A percentile compares a stretch with the other conserved stretches of the same genome.
phyloP scores from a whole-genome alignment of 1,139 yeast genomes.

The Starmera stellimalicola region DNA sequence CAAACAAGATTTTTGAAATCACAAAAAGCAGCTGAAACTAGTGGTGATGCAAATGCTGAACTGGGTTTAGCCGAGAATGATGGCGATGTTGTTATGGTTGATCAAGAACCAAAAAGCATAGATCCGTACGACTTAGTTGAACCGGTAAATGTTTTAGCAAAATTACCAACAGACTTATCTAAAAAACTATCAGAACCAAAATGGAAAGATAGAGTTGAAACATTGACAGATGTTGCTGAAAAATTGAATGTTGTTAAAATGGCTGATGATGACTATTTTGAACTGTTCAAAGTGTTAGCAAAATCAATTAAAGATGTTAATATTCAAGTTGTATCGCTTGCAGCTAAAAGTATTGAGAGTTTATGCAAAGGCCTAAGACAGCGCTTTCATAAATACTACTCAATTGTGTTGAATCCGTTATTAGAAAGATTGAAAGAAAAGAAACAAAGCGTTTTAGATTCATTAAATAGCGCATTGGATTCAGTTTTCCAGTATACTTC shows the following conservation, averaged over 20 bases:
- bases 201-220: conserved; percentile 93
- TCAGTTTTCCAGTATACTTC: conserved; percentile 46
- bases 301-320: conserved; percentile 81
- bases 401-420: conserved; percentile 48
- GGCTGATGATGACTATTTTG: conserved; percentile 59
- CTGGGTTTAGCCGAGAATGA: conserved; percentile 18
- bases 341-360: conserved; percentile 58
- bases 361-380: conserved; percentile 60
- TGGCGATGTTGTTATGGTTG: conserved; percentile 37
- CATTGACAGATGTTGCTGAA: conserved; percentile 56
- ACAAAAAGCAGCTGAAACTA: conserved; percentile 30
- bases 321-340: conserved; percentile 74
- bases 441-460: conserved; percentile 68
- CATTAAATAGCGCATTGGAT: conserved; percentile 57
- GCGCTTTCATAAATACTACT: conserved; percentile 45
- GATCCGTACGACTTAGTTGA: conserved; percentile 50
- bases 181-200: conserved; percentile 48
- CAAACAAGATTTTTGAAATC: conserved; percentile 50
- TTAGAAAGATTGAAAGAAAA: conserved; percentile 85
- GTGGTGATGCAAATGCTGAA: conserved; percentile 17
- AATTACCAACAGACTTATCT: conserved; percentile 56
- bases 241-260: conserved; percentile 40
- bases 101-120: conserved; percentile 23
- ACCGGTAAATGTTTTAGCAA: conserved; percentile 52
- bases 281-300: conserved; percentile 50